These are phyloP conservation scores for Blastobotrys persicus DNA, from an alignment of 1,139 yeast genomes.

Conservation along the genomic window DNA sequence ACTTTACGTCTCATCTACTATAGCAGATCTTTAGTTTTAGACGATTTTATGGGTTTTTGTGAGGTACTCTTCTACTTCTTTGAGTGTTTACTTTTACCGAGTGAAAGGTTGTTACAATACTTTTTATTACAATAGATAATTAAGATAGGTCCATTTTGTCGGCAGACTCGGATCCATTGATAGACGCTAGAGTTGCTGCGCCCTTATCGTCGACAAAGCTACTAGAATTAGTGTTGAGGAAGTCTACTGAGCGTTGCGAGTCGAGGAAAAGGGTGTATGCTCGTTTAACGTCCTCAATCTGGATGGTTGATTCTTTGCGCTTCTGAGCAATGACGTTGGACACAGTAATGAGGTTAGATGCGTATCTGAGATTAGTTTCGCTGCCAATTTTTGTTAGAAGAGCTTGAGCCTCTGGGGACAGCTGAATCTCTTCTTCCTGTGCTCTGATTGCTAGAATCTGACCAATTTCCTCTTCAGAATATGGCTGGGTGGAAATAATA, in stretches of 20 bases:
- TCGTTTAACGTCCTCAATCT: conserved; percentile 81
- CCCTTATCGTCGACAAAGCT: conserved; percentile 30
- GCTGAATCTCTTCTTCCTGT: conserved; percentile 93
- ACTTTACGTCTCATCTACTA: no score
- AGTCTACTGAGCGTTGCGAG: conserved; percentile 72
- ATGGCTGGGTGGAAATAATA: conserved; percentile 80
- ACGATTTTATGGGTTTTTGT: no score
- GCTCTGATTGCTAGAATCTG: conserved; percentile 87
- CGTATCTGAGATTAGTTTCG: conserved; percentile 91
- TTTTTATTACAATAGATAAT: background rate
- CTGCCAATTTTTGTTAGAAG: conserved; percentile 87
- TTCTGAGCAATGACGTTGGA: conserved; percentile 81
- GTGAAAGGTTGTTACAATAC: background rate
- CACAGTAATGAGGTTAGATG: conserved; percentile 86
- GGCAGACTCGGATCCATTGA: conserved; percentile 4
- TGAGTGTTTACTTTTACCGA: no score
- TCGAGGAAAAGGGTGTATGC: conserved; percentile 86
- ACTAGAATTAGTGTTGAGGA: conserved; percentile 30
- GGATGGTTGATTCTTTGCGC: conserved; percentile 70
- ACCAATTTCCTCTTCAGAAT: conserved; percentile 77
- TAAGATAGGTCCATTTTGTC: conserved; percentile 19
- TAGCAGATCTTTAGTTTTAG: no score
- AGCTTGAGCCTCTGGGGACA: conserved; percentile 79
- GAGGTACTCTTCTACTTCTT: no score
- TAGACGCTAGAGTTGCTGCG: conserved; percentile 25